Conservation (phyloP, 768 basidiomycete genomes). For the Rhodosporidiobolus sp. region DNA sequence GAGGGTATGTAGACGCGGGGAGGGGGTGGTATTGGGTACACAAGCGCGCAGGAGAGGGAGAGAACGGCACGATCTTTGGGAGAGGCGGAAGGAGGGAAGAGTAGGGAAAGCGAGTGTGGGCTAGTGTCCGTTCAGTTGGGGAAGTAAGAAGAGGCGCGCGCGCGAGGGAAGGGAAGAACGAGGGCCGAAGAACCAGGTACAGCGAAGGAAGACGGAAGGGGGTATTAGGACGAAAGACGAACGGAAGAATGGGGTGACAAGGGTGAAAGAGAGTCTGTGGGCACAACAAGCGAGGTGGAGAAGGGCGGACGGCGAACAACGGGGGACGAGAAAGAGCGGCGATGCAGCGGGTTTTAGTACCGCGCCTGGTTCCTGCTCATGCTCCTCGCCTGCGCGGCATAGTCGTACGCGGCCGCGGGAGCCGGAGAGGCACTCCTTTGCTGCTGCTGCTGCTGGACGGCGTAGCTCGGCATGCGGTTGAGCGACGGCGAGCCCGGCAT, state of each 20-base stretch:
- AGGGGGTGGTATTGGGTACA: no score
- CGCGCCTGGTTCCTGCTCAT: not conserved
- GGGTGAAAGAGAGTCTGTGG: not conserved
- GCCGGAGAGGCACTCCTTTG: no score
- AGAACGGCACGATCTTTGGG: not conserved
- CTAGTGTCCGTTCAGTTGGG: conserved; percentile 5
- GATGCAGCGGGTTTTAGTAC: not conserved
- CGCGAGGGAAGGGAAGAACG: not conserved
- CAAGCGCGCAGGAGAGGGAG: no score
- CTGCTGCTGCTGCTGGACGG: not conserved
- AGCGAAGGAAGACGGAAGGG: not conserved
- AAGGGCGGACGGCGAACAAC: no score
- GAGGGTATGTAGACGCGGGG: no score
- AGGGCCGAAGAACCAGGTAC: not conserved
- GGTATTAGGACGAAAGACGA: not conserved
- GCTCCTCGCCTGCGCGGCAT: conserved; percentile 23
- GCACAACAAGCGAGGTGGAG: not conserved
- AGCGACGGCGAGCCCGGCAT: not conserved
- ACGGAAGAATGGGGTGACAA: not conserved
- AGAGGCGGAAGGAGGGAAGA: no score
- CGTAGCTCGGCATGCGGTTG: conserved; percentile 7
- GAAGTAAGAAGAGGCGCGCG: no score
- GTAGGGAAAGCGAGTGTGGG: not conserved
- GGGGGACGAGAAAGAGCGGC: not conserved
- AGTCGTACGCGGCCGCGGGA: conserved; percentile 15